These are phyloP conservation scores for Panicum virgatum DNA, from an alignment of 202 grass and related monocot species.

Conservation along the genomic window DNA sequence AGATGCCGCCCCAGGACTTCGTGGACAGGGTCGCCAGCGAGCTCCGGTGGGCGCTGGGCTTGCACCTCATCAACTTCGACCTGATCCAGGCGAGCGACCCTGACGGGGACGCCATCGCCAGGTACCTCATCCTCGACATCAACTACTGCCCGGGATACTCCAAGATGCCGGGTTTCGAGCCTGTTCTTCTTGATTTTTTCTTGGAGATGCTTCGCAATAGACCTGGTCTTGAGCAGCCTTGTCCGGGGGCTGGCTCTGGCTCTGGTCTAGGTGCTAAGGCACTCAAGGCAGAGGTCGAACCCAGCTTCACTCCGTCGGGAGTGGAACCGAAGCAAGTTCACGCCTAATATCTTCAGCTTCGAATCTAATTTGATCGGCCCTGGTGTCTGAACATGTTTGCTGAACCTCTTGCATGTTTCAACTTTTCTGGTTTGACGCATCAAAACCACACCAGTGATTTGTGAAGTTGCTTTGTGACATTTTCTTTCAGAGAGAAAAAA, in stretches of 20 bases:
- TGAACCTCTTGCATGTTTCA: neutral
- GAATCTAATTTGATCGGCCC: neutral
- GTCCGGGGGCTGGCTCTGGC: neutral
- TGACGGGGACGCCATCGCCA: slow-evolving; percentile 25
- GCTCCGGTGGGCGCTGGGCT: slow-evolving; percentile 54
- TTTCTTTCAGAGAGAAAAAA: neutral
- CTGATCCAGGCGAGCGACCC: slow-evolving; percentile 53
- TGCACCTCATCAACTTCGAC: slow-evolving; percentile 87
- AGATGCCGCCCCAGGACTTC: slow-evolving; percentile 41
- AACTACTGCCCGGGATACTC: slow-evolving; percentile 90
- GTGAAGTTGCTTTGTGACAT: neutral
- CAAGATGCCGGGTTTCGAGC: slow-evolving; percentile 81
- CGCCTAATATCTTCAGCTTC: neutral
- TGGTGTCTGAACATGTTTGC: neutral
- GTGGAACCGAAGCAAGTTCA: neutral
- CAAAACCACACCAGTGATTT: neutral
- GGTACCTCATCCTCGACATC: slow-evolving; percentile 81
- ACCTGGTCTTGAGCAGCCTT: neutral
- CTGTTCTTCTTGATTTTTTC: slow-evolving; percentile 68
- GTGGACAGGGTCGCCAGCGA: slow-evolving; percentile 61
- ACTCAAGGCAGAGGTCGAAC: neutral
- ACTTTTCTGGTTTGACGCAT: neutral
- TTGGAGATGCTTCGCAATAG: slow-evolving; percentile 31
- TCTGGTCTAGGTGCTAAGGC: neutral
- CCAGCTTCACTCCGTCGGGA: neutral